Conservation (phyloP, 257 asterid species). For the Ilex aquifolium region DNA sequence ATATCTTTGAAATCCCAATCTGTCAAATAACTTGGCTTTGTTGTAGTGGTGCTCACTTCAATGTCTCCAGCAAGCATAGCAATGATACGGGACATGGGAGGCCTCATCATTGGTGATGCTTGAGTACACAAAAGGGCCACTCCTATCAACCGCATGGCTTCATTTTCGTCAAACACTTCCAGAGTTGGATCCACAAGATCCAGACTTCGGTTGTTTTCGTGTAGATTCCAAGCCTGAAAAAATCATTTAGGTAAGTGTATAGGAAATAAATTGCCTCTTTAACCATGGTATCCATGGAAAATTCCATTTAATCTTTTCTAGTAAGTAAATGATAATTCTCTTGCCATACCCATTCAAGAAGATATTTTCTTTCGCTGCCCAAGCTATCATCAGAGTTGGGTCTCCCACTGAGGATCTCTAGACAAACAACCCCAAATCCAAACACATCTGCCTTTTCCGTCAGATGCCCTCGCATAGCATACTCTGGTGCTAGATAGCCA, state of each 20-base stretch:
- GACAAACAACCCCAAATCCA: neutral
- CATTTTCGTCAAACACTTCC: neutral
- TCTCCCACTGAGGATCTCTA: conserved; percentile 3
- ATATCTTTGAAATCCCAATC: neutral
- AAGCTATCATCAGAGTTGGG: neutral
- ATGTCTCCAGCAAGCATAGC: neutral
- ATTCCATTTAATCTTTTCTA: too few species aligned
- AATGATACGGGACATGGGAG: neutral
- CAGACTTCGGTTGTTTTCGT: neutral
- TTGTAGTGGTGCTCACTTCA: neutral
- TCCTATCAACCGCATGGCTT: neutral
- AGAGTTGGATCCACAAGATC: neutral
- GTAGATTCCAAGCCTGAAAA: neutral
- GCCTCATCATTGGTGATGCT: neutral
- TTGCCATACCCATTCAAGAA: neutral
- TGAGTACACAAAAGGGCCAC: conserved; percentile 2
- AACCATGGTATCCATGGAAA: too few species aligned
- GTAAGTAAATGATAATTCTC: neutral
- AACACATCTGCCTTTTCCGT: neutral
- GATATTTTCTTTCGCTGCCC: neutral
- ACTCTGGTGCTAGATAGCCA: conserved; percentile 1
- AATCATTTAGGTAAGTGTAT: neutral
- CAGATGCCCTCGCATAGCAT: conserved; percentile 2
- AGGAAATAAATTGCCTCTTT: too few species aligned
- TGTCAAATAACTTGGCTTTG: neutral